These are phyloP conservation scores for Salix dunnii DNA, from an alignment of 345 rosid species.

Conservation along the genomic window DNA sequence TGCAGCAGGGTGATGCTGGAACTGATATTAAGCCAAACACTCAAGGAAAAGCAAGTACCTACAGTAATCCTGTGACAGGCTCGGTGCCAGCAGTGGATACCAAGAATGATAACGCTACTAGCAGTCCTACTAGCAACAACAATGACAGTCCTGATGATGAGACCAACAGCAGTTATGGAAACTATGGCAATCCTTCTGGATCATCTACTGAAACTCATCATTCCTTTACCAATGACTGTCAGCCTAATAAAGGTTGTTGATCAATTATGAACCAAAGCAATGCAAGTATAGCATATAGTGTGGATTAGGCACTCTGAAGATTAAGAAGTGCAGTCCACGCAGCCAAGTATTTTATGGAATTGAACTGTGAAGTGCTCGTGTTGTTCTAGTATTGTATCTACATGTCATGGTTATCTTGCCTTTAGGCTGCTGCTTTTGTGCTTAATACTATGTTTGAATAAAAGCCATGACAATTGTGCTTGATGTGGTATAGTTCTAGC, in stretches of 20 bases:
- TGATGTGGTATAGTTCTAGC: background rate
- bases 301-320: background rate
- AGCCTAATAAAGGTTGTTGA: conserved; percentile 18
- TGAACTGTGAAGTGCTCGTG: background rate
- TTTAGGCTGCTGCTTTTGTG: background rate
- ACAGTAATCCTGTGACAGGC: background rate
- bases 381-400: background rate
- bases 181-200: conserved; percentile 25
- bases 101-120: background rate
- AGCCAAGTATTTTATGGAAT: background rate
- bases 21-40: background rate
- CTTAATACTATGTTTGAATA: background rate
- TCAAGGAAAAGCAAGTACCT: background rate
- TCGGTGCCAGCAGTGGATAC: background rate
- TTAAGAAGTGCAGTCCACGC: background rate
- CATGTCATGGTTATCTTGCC: background rate
- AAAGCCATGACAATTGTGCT: conserved; percentile 8
- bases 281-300: background rate
- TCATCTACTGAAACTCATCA: conserved; percentile 31
- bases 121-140: background rate
- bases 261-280: background rate
- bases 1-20: too few relatives aligned
- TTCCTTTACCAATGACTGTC: conserved; percentile 17
- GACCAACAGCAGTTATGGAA: conserved; percentile 13
- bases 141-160: conserved; percentile 13